Conservation (phyloP, 305 asterid genomes). For the Fraxinus xanthoxyloides region DNA sequence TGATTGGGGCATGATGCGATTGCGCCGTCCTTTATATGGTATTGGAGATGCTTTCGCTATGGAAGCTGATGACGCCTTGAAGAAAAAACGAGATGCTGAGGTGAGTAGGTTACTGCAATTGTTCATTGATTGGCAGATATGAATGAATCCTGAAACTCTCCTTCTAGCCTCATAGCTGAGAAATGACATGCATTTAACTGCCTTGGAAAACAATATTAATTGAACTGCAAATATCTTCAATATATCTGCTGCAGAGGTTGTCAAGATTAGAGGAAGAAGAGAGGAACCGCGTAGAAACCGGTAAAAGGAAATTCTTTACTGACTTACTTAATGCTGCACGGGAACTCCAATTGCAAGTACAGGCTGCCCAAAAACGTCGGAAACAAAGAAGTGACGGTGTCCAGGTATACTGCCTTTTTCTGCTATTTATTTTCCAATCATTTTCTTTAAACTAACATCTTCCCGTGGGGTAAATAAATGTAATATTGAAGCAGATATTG, state of each 20-base stretch:
- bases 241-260: constrained; percentile 58
- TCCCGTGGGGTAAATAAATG: constrained; percentile 11
- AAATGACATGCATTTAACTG: constrained; percentile 1
- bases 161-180: neutral
- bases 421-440: neutral
- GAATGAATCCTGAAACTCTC: constrained; percentile 6
- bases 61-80: constrained; percentile 84
- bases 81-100: constrained; percentile 96
- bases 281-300: constrained; percentile 75
- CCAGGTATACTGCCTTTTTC: constrained; percentile 60
- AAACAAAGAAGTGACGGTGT: constrained; percentile 95
- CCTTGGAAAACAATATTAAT: constrained; percentile 1
- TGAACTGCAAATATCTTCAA: constrained; percentile 16
- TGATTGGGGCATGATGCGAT: constrained; percentile 98
- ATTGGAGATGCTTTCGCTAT: constrained; percentile 91
- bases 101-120: constrained; percentile 33
- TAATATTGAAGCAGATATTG: constrained; percentile 12
- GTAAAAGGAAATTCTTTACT: constrained; percentile 81
- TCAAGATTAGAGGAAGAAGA: constrained; percentile 95
- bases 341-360: constrained; percentile 88
- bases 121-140: neutral
- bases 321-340: constrained; percentile 91
- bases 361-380: constrained; percentile 88
- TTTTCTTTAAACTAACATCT: constrained; percentile 17
- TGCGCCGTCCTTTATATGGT: constrained; percentile 82